These are phyloP conservation scores for Corynespora cassiicola DNA, from an alignment of 2,329 filamentous ascomycete species.

Conservation along the genomic window DNA sequence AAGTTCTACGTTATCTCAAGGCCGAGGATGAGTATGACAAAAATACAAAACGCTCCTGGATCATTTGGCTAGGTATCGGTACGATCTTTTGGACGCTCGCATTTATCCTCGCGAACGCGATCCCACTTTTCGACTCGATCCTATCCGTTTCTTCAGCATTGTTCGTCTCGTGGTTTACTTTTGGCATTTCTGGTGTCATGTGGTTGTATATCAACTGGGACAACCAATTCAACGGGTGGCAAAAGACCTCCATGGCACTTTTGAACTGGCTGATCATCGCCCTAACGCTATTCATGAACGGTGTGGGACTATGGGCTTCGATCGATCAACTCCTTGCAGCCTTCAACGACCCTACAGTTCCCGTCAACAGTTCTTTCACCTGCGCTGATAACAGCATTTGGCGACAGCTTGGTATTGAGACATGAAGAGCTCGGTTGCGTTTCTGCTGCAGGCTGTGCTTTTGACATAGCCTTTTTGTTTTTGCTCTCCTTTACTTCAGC, in stretches of 20 bases:
- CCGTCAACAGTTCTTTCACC: constrained; percentile 6
- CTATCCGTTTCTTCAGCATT: constrained; percentile 64
- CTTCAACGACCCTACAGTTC: constrained; percentile 6
- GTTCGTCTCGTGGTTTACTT: constrained; percentile 71
- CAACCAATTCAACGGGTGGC: constrained; percentile 37
- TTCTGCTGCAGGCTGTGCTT: no score
- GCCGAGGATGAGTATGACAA: constrained; percentile 1
- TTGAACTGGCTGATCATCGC: constrained; percentile 16
- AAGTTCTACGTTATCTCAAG: constrained; percentile 58
- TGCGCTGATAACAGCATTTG: constrained; percentile 10
- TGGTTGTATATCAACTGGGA: constrained; percentile 45
- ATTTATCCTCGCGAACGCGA: constrained; percentile 70
- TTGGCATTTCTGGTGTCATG: constrained; percentile 23
- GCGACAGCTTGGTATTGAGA: constrained; percentile 4
- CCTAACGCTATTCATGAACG: constrained; percentile 20
- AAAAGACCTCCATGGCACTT: constrained; percentile 21
- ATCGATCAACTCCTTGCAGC: constrained; percentile 7
- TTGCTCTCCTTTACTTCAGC: no score
- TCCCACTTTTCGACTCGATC: constrained; percentile 71
- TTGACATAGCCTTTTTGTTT: no score
- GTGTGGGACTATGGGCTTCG: constrained; percentile 3
- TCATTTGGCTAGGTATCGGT: constrained; percentile 36
- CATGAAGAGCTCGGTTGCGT: constrained; percentile 7
- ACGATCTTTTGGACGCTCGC: constrained; percentile 64
- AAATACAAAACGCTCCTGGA: constrained; percentile 38